phyloP scores from a whole-genome alignment of 371 early-diverging fungal genomes.

The Fennellomyces sp. region DNA sequence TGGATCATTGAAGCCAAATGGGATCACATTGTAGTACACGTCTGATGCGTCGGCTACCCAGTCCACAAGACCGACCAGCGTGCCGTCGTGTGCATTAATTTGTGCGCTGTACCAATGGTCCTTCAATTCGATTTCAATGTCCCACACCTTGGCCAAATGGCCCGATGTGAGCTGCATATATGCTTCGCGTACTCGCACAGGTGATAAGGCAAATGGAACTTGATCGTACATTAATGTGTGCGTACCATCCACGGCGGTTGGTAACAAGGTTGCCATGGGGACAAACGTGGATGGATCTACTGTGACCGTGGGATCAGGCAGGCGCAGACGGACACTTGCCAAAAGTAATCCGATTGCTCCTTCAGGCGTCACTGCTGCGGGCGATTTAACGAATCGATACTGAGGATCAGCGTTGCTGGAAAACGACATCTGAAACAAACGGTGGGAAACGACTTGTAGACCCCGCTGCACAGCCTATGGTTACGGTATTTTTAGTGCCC shows the following conservation, averaged over 20 bases:
- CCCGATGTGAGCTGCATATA: conserved; percentile 64
- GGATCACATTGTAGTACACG: conserved; percentile 82
- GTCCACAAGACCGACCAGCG: conserved; percentile 78
- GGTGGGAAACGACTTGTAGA: not conserved
- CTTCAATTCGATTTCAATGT: conserved; percentile 84
- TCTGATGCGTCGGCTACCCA: conserved; percentile 75
- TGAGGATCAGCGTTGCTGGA: not conserved
- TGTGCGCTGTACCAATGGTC: conserved; percentile 92
- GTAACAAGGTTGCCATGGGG: not conserved
- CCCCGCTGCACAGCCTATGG: not conserved
- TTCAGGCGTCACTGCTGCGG: not conserved
- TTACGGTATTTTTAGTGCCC: too few species aligned
- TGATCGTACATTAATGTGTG: conserved; percentile 24
- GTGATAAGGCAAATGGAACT: conserved; percentile 63
- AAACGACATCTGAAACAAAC: not conserved
- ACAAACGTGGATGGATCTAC: not conserved
- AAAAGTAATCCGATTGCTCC: not conserved
- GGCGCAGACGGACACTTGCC: not conserved
- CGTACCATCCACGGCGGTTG: not conserved
- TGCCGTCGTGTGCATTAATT: conserved; percentile 74
- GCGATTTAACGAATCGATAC: not conserved
- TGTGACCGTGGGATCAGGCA: conserved; percentile 1
- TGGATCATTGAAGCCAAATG: conserved; percentile 90
- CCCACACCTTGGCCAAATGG: conserved; percentile 75
- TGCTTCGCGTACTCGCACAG: conserved; percentile 57